A percentile compares a stretch with the other conserved stretches of the same genome.
phyloP scores from a whole-genome alignment of 495 filamentous ascomycete species.

The Lasiosphaeria hispida region DNA sequence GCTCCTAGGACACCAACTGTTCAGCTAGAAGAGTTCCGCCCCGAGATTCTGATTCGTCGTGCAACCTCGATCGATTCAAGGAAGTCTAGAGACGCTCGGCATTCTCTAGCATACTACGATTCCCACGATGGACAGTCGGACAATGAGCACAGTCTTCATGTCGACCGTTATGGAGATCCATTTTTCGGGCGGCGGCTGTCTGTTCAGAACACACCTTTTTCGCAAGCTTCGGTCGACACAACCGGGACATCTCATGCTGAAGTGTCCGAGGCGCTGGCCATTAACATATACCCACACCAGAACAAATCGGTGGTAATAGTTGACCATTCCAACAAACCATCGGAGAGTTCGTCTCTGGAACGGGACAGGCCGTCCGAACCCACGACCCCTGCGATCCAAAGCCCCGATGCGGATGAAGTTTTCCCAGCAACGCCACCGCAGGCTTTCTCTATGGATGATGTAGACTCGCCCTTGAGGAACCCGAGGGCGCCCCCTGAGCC shows the following conservation, averaged over 20 bases:
- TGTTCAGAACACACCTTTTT: constrained; percentile 56
- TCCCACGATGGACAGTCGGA: constrained; percentile 19
- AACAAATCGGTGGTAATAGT: constrained; percentile 79
- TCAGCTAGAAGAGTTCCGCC: not conserved
- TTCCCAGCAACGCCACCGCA: constrained; percentile 48
- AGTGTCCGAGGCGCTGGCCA: constrained; percentile 74
- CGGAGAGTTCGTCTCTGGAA: constrained; percentile 31
- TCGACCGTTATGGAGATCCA: constrained; percentile 52
- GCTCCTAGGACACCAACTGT: not conserved
- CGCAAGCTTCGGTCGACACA: constrained; percentile 57
- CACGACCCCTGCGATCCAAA: constrained; percentile 32
- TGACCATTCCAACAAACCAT: constrained; percentile 58
- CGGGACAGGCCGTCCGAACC: constrained; percentile 10
- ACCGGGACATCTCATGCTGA: constrained; percentile 53
- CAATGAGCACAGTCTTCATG: constrained; percentile 33
- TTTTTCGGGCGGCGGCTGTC: constrained; percentile 54
- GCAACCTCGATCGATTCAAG: constrained; percentile 35
- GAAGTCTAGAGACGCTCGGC: constrained; percentile 14
- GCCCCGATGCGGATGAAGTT: constrained; percentile 39
- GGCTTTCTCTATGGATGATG: constrained; percentile 45
- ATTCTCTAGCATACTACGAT: constrained; percentile 4
- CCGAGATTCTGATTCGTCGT: constrained; percentile 20
- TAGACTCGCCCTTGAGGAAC: constrained; percentile 72
- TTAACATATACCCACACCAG: constrained; percentile 82
- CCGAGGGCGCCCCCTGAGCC: constrained; percentile 70